These are phyloP conservation scores for Suhomyces xylopsoci DNA, from an alignment of 805 yeast genomes.

Conservation along the genomic window DNA sequence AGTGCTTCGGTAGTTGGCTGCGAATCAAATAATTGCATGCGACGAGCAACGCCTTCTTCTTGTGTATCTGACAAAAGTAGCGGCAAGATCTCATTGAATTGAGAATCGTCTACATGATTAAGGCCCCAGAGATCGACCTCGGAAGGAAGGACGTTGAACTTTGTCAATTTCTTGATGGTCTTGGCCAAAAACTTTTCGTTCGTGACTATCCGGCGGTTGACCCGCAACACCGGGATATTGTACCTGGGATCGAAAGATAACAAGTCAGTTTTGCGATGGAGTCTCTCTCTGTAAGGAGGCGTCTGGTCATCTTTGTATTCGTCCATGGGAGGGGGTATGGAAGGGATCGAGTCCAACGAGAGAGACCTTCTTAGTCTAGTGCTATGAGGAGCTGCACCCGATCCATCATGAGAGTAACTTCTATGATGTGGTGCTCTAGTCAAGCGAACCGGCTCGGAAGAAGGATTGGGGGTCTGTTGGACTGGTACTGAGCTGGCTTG, in stretches of 20 bases:
- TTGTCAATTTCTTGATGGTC: conserved; percentile 18
- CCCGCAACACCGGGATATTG: conserved; percentile 19
- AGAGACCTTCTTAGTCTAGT: not conserved
- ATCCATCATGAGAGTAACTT: not conserved
- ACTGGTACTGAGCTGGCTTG: not conserved
- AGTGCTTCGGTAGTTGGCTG: not conserved
- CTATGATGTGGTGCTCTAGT: not conserved
- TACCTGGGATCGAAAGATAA: conserved; percentile 24
- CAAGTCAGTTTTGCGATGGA: conserved; percentile 19
- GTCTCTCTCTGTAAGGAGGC: conserved; percentile 21
- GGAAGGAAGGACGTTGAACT: conserved; percentile 16
- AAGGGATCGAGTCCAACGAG: conserved; percentile 4
- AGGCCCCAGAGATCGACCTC: conserved; percentile 19
- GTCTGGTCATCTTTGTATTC: conserved; percentile 11
- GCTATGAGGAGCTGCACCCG: not conserved
- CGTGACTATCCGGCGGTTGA: conserved; percentile 19
- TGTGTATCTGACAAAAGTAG: conserved; percentile 12
- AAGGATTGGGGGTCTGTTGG: not conserved
- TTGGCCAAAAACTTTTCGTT: conserved; percentile 14
- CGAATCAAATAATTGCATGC: not conserved
- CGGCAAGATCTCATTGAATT: conserved; percentile 19
- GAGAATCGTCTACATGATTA: conserved; percentile 21
- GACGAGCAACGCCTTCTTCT: not conserved
- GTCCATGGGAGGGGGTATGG: conserved; percentile 7
- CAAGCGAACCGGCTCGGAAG: not conserved